Base-by-base conservation (phyloP, 2,329 filamentous ascomycete species). In the Penicillium glabrum region DNA sequence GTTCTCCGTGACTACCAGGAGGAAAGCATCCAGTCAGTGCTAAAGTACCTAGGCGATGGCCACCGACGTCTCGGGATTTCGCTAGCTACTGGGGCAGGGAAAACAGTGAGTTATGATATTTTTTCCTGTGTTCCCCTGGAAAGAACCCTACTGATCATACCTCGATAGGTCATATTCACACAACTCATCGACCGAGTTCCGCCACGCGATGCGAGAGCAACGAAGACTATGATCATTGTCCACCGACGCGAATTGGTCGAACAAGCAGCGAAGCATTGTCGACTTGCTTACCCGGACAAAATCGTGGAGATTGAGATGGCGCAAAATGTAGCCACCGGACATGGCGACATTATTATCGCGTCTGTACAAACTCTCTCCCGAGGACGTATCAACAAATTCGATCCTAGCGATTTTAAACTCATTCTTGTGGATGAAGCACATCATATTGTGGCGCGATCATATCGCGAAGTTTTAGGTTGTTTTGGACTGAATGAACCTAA, bases 341-440 rank as follows among this genome's bases (percentile, higher is more conserved):
- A 78, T 1, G 93, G 93, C 54, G 93, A 99, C 73, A 97, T 99
- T 64, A 97, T 93, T 9, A 83, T 99, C 51, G 95, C 93, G 45
- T 97, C 93, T 33, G 83, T 99, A 35, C 87, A 89, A 68, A 97
- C 91, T 72, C 86, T 99, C 65, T 85, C 82, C 8, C 96, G 90
- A 5, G 84, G 85, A 13, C 85, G 95, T 2, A 82, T 98, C n/a
- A 70, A 74, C 35, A 97, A 96, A 70, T 98, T 93, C 67, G 85
- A 96, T 63, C 89, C 92, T 0, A 74, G 73, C 0, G 80, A 79
- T 8, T 98, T 93, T 80, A 99, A 99, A 75, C 84, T 99, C 0
- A 79, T 99, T 0, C 82, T 99, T 3, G 93, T 99, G 4, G 95
- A 99, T 63, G 95, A 99, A 75, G 95, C 93, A 5, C 95, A 99